Conservation (phyloP, 2,329 filamentous ascomycete species). For the Phyllachora maydis region DNA sequence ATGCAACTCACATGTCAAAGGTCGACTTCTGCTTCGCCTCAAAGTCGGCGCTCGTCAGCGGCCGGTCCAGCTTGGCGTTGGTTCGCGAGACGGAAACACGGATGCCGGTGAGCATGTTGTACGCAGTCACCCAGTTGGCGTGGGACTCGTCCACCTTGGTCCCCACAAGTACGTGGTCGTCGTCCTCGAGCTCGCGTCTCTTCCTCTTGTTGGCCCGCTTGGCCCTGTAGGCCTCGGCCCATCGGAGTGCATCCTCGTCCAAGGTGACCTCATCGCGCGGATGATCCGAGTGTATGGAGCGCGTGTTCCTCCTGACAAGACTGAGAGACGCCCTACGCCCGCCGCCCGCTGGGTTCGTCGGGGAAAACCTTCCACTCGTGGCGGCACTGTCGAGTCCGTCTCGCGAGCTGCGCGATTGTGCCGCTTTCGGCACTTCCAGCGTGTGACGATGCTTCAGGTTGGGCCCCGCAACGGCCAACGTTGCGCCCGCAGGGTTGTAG, state of each 20-base stretch:
- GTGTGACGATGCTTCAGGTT: slow-evolving; percentile 68
- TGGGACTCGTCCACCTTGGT: slow-evolving; percentile 97
- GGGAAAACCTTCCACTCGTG: slow-evolving; percentile 68
- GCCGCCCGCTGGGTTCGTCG: slow-evolving; percentile 28
- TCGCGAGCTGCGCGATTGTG: slow-evolving; percentile 46
- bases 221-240: slow-evolving; percentile 83
- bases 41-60: slow-evolving; percentile 82
- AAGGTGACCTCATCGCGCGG: slow-evolving; percentile 66
- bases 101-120: slow-evolving; percentile 99
- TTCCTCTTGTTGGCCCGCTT: slow-evolving; percentile 77
- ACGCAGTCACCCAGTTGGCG: slow-evolving; percentile 91
- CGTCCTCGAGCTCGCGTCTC: slow-evolving; percentile 69
- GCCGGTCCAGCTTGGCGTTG: slow-evolving; percentile 88
- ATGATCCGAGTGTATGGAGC: slow-evolving; percentile 68
- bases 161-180: slow-evolving; percentile 84
- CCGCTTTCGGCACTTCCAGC: slow-evolving; percentile 59
- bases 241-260: slow-evolving; percentile 79
- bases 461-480: slow-evolving; percentile 28
- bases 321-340: slow-evolving; percentile 66
- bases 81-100: slow-evolving; percentile 90
- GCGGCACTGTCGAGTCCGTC: slow-evolving; percentile 48
- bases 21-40: slow-evolving; percentile 91
- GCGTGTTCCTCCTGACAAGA: slow-evolving; percentile 59
- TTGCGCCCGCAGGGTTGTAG: slow-evolving; percentile 20
- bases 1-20: slow-evolving; percentile 68